Conservation (phyloP, 2,329 filamentous ascomycete species). For the Daldinia eschscholtzii region DNA sequence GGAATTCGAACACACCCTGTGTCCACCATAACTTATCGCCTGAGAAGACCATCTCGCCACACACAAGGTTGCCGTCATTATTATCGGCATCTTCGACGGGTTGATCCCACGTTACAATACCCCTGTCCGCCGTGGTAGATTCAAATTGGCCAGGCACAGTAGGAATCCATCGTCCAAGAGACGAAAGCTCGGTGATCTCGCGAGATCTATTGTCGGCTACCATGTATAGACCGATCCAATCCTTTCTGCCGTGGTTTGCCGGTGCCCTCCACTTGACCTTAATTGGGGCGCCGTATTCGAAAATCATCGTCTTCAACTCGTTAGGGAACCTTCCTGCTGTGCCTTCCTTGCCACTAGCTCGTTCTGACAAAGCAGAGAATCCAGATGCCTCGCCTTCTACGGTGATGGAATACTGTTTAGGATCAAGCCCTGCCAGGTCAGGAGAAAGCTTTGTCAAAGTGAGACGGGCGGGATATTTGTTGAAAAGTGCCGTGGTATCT, state of each 20-base stretch:
- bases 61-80: constrained; percentile 70
- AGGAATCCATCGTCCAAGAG: constrained; percentile 89
- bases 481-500: constrained; percentile 89
- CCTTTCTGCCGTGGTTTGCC: constrained; percentile 85
- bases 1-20: constrained; percentile 94
- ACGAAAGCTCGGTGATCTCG: constrained; percentile 85
- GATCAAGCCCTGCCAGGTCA: constrained; percentile 83
- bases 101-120: constrained; percentile 78
- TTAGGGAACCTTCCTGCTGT: constrained; percentile 76
- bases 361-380: constrained; percentile 66
- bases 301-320: constrained; percentile 78
- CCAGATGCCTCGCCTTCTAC: constrained; percentile 75
- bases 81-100: constrained; percentile 65
- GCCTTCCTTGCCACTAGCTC: constrained; percentile 79
- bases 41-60: constrained; percentile 86
- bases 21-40: constrained; percentile 99
- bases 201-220: constrained; percentile 92
- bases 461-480: constrained; percentile 87
- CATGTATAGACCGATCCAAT: constrained; percentile 97
- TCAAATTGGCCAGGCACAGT: constrained; percentile 84
- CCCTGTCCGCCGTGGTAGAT: constrained; percentile 77
- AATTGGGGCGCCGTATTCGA: constrained; percentile 92
- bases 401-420: constrained; percentile 82
- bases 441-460: constrained; percentile 83
- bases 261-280: constrained; percentile 92